Conservation (phyloP, 495 filamentous ascomycete species). For the Aspergillus haitiensis region DNA sequence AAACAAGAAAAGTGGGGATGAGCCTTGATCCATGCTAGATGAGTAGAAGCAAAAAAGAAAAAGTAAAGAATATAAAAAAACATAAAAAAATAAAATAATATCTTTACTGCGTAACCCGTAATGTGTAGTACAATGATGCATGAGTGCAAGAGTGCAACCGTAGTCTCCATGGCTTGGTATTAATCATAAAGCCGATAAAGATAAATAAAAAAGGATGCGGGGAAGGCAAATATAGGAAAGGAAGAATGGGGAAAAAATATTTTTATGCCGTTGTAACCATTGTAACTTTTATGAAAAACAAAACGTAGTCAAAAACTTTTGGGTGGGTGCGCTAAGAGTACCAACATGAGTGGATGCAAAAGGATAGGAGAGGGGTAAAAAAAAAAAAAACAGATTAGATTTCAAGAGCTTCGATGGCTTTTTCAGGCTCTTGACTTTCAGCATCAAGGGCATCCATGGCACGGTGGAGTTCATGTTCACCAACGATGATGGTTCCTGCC, state of each 20-base stretch:
- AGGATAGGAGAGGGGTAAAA: neutral
- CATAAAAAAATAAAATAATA: neutral
- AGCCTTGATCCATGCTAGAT: too few relatives aligned
- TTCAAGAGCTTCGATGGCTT: conserved; percentile 19
- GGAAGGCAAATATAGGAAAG: neutral
- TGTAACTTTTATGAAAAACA: conserved; percentile 9
- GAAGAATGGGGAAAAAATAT: neutral
- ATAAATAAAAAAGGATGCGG: neutral
- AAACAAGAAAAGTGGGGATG: too few relatives aligned
- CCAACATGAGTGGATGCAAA: neutral
- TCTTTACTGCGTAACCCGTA: neutral
- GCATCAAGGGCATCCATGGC: conserved; percentile 70
- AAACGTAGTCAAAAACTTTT: conserved; percentile 2
- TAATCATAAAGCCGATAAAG: conserved; percentile 8
- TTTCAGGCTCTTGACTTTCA: conserved; percentile 33
- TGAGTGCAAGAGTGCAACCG: neutral
- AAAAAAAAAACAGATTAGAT: conserved; percentile 17
- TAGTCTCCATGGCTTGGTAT: conserved; percentile 3
- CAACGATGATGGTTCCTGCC: conserved; percentile 87
- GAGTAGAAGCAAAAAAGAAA: neutral
- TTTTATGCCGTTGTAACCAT: conserved; percentile 1
- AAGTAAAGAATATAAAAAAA: neutral
- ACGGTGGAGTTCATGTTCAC: conserved; percentile 64
- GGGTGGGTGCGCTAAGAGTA: neutral
- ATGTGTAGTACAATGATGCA: conserved; percentile 4